phyloP scores from a whole-genome alignment of 352 stramenopile species.

The Globisporangium camurandrum region DNA sequence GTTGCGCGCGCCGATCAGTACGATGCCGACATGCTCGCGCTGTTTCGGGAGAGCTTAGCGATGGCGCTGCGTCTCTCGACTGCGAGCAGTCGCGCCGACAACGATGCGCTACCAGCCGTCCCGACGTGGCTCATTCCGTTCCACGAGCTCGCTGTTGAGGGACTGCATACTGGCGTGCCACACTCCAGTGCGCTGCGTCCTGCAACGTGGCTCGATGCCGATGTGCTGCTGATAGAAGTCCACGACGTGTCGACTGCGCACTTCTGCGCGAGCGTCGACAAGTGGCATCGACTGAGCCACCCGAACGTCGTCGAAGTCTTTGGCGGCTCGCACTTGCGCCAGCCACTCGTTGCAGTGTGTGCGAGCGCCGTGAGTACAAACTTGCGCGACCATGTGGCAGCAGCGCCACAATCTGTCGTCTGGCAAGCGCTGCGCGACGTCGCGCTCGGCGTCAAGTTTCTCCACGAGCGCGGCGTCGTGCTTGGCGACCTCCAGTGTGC shows the following conservation, averaged over 20 bases:
- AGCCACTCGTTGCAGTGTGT: constrained; percentile 17
- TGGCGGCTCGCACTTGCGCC: constrained; percentile 16
- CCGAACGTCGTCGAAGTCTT: constrained; percentile 82
- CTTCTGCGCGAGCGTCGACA: constrained; percentile 53
- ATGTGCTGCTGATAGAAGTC: background rate
- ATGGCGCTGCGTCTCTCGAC: background rate
- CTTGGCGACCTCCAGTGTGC: constrained; percentile 65
- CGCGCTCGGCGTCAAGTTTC: constrained; percentile 24
- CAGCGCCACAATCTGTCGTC: background rate
- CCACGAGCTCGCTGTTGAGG: constrained; percentile 14
- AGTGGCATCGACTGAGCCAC: constrained; percentile 87
- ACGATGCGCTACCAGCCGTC: background rate
- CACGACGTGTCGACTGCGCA: constrained; percentile 4
- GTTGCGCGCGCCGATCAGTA: background rate
- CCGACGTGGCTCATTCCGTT: constrained; percentile 17
- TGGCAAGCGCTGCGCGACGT: constrained; percentile 28
- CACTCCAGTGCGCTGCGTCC: background rate
- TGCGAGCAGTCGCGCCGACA: background rate
- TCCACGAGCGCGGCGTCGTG: constrained; percentile 26
- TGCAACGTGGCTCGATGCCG: constrained; percentile 2
- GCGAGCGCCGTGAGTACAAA: constrained; percentile 19
- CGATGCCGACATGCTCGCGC: constrained; percentile 1
- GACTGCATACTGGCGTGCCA: background rate
- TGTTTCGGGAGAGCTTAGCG: constrained; percentile 1
- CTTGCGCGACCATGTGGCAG: constrained; percentile 16